Evolutionary conservation across 768 basidiomycete species (phyloP), one percentile per base, ranked within the genome.

Genomic region (Calocybe gangraenosa): DNA sequence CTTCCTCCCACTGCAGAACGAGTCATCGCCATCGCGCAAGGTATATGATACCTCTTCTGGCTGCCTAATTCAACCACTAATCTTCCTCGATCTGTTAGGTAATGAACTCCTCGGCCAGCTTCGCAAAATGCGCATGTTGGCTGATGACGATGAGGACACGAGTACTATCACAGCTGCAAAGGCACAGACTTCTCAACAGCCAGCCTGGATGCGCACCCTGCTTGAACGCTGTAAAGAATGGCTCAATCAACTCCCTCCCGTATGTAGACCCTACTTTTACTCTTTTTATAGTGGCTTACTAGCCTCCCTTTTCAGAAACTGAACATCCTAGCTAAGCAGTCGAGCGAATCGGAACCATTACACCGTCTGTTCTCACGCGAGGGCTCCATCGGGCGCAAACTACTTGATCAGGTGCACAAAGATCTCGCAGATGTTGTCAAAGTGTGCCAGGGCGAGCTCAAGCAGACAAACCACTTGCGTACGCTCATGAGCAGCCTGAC

Each of bases 401-500:
- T 99, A 7, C 74, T 98, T n/a, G 68, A 68, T 9, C 80, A 82
- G 46, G 87, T 98, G 41, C 77, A 82, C 40, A 80, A 71, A 61
- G 96, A 98, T 61, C 78, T 99, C 14, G 66, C 69, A 10, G 84
- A 92, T 54, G 81, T 97, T 22, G 76, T 85, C 47, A 80, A 83
- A 58, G 89, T 96, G 34, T 93, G 91, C 64, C 75, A 82, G 55
- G 94, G 93, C 40, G 79, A 79, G 51, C 68, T 92, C 41, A 96
- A 96, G 71, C 94, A 96, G 65, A 98, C 95, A 1, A 99, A 99
- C 60, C 91, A 96, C 58, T 71, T 95, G 21, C 84, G 96, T n/a
- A 82, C 80, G 3, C 71, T 99, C 20, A 87, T 98, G 82, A 89
- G 89, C 53, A 76, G 83, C 28, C 68, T 95, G 47, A 93, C 85